A percentile compares a stretch with the other conserved stretches of the same genome.
Evolutionary conservation across 805 yeast genomes (phyloP).

Genomic region (Pichia sporocuriosa): DNA sequence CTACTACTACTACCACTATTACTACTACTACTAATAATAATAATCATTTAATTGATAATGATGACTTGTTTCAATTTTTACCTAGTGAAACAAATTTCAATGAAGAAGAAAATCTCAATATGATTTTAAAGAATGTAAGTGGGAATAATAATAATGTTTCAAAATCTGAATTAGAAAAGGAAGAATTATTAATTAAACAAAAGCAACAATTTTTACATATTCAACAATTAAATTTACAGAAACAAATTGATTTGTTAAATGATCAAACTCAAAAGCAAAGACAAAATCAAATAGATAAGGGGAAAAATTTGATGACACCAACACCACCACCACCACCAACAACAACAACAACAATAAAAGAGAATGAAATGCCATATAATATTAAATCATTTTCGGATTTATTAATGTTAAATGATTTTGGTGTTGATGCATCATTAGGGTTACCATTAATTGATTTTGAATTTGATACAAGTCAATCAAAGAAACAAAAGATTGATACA

Average conservation of each 20-base stretch:
- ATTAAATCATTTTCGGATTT: slow-evolving; percentile 26
- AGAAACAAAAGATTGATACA: slow-evolving; percentile 8
- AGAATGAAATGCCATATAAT: background rate
- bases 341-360: background rate
- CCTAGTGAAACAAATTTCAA: slow-evolving; percentile 12
- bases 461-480: slow-evolving; percentile 18
- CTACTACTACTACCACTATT: background rate
- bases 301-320: background rate
- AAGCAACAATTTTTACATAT: slow-evolving; percentile 15
- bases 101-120: slow-evolving; percentile 16
- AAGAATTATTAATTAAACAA: slow-evolving; percentile 2
- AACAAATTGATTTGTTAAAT: slow-evolving; percentile 17
- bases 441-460: slow-evolving; percentile 56
- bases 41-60: background rate
- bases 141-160: background rate
- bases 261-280: slow-evolving; percentile 9
- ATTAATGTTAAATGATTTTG: slow-evolving; percentile 44
- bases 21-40: background rate
- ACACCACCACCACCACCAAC: background rate
- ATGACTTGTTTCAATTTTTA: slow-evolving; percentile 13
- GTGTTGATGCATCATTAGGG: slow-evolving; percentile 79
- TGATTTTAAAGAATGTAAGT: slow-evolving; percentile 8
- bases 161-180: background rate
- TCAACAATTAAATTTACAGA: slow-evolving; percentile 17
- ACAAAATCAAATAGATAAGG: background rate